Evolutionary conservation across 1,284 basidiomycete species (phyloP), one percentile per base, ranked within the genome.

Genomic region (Ceratobasidium sp.): DNA sequence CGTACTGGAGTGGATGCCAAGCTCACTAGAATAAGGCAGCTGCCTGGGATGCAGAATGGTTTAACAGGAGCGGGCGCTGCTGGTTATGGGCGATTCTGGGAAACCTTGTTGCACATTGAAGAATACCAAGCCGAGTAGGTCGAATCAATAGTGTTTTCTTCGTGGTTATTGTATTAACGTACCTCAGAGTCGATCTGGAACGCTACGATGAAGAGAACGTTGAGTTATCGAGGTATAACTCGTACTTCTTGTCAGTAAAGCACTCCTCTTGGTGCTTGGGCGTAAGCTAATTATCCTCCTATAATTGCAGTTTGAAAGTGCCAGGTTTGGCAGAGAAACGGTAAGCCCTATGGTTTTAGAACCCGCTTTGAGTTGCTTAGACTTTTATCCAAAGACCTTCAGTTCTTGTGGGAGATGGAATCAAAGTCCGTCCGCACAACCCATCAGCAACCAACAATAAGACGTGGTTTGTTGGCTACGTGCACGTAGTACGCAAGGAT

Each of bases 321-420:
- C 85, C 84, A 2, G 87, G 87, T 0, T 77, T 90, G 0, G 85
- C 87, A 0, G 87, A 89, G 75, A 89, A 88, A 70, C 80, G 72
- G 67, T 57, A 40, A 3, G 42, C 12, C 17, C 10, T 20, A 7
- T 45, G n/a, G 10, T 17, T 8, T 40, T 17, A 3, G 86, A 0
- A 86, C 86, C 0, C 87, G 86, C 72, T 85, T 87, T 2, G 77
- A 86, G 78, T 85, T 17, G 85, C 86, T 84, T 43, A 73, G 81
- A 76, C 17, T 54, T 58, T 27, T n/a, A n/a, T n/a, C n/a, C 40
- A 87, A 86, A 88, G 72, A 12, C 72, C 72, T n/a, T 72, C 72
- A 10, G 56, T 73, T 5, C 54, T 72, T 17, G 38, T 69, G 2
- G 72, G 71, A 0, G 72, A 73, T 40, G 53, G 64, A 13, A 85